phyloP scores from a whole-genome alignment of 306 rosid species.

The Quercus alba region DNA sequence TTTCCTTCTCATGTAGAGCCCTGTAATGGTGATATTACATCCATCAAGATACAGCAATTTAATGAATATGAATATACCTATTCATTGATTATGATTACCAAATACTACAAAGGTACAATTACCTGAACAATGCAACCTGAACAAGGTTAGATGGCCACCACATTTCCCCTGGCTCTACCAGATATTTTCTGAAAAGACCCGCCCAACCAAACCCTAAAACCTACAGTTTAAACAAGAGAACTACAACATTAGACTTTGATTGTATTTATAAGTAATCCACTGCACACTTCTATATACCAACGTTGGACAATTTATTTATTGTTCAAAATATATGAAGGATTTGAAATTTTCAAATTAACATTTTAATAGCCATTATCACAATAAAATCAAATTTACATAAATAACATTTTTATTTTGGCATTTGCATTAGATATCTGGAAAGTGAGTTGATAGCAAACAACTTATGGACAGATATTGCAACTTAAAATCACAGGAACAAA shows the following conservation, averaged over 20 bases:
- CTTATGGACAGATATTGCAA: not conserved
- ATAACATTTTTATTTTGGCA: not conserved
- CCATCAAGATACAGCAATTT: not conserved
- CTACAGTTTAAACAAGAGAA: conserved; percentile 23
- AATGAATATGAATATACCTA: not conserved
- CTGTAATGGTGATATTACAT: conserved; percentile 29
- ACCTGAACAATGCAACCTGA: conserved; percentile 78
- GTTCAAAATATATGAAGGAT: not conserved
- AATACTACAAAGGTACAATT: not conserved
- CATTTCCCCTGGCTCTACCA: conserved; percentile 83
- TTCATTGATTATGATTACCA: not conserved
- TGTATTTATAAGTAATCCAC: not conserved
- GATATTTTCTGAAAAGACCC: conserved; percentile 59
- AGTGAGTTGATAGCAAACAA: not conserved
- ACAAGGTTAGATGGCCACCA: conserved; percentile 87
- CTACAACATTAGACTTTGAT: not conserved
- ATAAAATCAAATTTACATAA: not conserved
- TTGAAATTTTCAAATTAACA: not conserved
- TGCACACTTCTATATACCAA: not conserved
- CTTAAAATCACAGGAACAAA: not conserved
- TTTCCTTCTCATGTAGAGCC: conserved; percentile 72
- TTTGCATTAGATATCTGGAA: not conserved
- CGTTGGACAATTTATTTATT: not conserved
- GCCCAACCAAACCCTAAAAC: conserved; percentile 80
- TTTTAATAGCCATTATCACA: not conserved